Evolutionary conservation across 2,329 filamentous ascomycete species (phyloP), one percentile per base, ranked within the genome.

Genomic region (Piedraia hortae): DNA sequence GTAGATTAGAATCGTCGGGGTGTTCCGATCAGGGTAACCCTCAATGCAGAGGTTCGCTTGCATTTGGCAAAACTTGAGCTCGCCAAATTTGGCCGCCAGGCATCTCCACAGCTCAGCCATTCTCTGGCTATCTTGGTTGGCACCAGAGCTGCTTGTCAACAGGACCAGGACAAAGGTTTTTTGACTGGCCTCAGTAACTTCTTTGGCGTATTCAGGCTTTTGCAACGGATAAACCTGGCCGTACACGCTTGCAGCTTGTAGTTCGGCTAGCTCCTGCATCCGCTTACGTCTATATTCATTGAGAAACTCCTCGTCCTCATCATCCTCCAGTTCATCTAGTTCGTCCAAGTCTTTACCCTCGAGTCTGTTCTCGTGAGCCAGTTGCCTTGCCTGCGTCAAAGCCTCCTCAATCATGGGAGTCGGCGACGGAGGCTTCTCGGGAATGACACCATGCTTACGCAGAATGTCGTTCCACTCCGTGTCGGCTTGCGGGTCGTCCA

Each of bases 381-480:
- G 56, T 35, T 67, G 56, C 26, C 73, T 63, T 7, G 74, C 85
- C 50, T 90, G 74, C 10, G 70, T 47, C 20, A 97, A 62, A 3
- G 85, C 85, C 53, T 93, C 82, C 49, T 97, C 72, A 37, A 97
- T 91, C 51, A 90, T 69, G 4, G 80, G 78, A 2, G 85, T 91
- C 2, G 85, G 85, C 20, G 82, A 90, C 3, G 80, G 78, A 0
- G 82, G 78, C 44, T 90, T 93, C 44, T 93, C 80, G n/a, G 85
- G 85, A 29, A 97, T 93, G 33, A 97, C 59, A 33, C 78, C 77
- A 53, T 97, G 78, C 46, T 89, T 88, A 35, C 85, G 74, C 26
- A 97, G 66, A 39, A 97, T 97, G 35, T 97, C 85, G 45, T 97
- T 97, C 85, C 85, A 97, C 68, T 97, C 85, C 31, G 85, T 97